These are phyloP conservation scores for Plasmodium yoelii DNA, from an alignment of 169 alveolate genomes.

Conservation along the genomic window DNA sequence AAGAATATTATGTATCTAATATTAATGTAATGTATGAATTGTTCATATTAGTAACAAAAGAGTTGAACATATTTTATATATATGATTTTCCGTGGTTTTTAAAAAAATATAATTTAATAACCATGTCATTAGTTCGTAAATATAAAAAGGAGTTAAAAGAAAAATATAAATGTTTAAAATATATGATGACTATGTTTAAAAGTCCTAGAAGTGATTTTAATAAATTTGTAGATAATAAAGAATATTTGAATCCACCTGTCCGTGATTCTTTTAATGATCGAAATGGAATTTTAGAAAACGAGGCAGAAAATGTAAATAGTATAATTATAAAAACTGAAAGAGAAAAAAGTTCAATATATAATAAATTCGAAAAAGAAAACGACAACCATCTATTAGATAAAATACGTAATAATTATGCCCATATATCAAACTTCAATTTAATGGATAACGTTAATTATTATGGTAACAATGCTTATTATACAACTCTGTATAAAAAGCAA, in stretches of 20 bases:
- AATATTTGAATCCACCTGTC: not conserved
- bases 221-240: not conserved
- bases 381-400: too few species aligned
- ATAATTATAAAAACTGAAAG: not conserved
- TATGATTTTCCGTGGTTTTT: conserved; percentile 64
- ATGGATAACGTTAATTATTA: not conserved
- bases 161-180: conserved; percentile 21
- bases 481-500: too few species aligned
- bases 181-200: not conserved
- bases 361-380: not conserved
- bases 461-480: not conserved
- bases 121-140: conserved; percentile 48
- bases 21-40: conserved; percentile 48
- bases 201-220: not conserved
- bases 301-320: not conserved
- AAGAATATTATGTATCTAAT: conserved; percentile 44
- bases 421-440: too few species aligned
- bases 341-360: not conserved
- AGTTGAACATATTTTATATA: conserved; percentile 34
- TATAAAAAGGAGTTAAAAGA: conserved; percentile 39
- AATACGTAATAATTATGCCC: too few species aligned
- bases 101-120: conserved; percentile 60
- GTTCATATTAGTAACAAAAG: conserved; percentile 40
- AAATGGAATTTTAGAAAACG: not conserved
- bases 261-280: not conserved